A percentile compares a stretch with the other conserved stretches of the same genome.
phyloP scores from a whole-genome alignment of 768 basidiomycete species.

The Tephrocybe sp. region DNA sequence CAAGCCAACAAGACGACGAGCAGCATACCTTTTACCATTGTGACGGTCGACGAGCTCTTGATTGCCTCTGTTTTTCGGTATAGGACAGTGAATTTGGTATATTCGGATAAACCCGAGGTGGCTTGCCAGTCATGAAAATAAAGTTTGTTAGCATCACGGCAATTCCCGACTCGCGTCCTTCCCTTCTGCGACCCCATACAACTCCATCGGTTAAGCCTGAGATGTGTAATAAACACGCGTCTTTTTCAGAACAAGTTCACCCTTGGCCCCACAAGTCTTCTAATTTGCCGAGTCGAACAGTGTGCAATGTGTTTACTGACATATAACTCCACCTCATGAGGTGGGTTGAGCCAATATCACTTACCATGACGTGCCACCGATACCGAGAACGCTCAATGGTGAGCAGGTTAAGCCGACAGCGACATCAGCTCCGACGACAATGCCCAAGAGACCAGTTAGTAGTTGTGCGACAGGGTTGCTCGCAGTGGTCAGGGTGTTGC shows the following conservation, averaged over 20 bases:
- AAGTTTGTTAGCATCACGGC: constrained; percentile 25
- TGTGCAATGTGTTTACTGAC: no score
- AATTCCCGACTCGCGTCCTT: background rate
- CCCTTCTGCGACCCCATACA: no score
- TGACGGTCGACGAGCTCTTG: constrained; percentile 44
- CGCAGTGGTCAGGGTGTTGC: constrained; percentile 29
- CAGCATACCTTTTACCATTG: constrained; percentile 58
- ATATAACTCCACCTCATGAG: no score
- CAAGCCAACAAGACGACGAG: constrained; percentile 6
- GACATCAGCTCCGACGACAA: constrained; percentile 21
- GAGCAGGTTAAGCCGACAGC: constrained; percentile 36
- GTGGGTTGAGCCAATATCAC: no score
- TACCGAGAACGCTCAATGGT: constrained; percentile 28
- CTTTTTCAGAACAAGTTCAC: no score
- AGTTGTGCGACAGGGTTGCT: constrained; percentile 10
- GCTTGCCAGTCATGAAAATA: constrained; percentile 38
- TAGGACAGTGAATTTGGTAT: constrained; percentile 23
- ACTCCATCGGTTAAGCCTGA: no score
- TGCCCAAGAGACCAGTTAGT: constrained; percentile 30
- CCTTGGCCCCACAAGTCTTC: no score
- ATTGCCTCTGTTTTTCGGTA: constrained; percentile 32
- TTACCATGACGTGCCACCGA: constrained; percentile 32
- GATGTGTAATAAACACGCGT: no score
- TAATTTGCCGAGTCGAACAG: no score
- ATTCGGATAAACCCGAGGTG: constrained; percentile 39